Base-by-base conservation (phyloP, 257 asterid species). In the Solanum chiquidenum region DNA sequence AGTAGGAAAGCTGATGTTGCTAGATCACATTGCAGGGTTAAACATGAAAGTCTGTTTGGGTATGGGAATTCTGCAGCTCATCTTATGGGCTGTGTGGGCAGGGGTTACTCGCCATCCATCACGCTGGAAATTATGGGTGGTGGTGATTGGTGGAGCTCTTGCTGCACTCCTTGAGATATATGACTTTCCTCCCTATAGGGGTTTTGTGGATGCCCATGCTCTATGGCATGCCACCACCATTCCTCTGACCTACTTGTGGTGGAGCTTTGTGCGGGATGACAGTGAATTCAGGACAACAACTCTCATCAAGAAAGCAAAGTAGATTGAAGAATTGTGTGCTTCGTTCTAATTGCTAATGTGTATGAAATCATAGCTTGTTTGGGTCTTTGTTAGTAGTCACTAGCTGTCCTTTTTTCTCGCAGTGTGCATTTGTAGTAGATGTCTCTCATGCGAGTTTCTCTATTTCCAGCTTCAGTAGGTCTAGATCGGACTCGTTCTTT, bases 191-290 rank as follows among this genome's bases (percentile, higher is more conserved):
- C 98, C 99, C 0, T 93, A 88, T 82, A 34, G 83, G 89, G 98
- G 94, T 66, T 94, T 92, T 13, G 93, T 94, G 1, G 99, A 96
- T 77, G 97, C 99, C 88, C 98, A 94, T 88, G 96, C 96, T 44
- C 91, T 96, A 37, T 92, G 95, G 98, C 98, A 94, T 25, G 99
- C 96, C 89, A 92, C 96, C 49, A 92, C 95, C 23, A 93, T 95
- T 83, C 98, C 98, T 4, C 93, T 95, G 25, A 91, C 96, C 74
- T 95, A 91, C 87, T 89, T 95, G 4, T 93, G 97, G 95, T 95
- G 98, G 99, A 96, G 93, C 89, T 96, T 96, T 60, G 93, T 90
- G 38, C 88, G 94, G 90, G 98, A 94, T 46, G 99, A 95, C 83
- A 92, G 95, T 21, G 98, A 93, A 92, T 91, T 90, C 89, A 90